Base-by-base conservation (phyloP, 768 basidiomycete genomes). In the Suillus spraguei region DNA sequence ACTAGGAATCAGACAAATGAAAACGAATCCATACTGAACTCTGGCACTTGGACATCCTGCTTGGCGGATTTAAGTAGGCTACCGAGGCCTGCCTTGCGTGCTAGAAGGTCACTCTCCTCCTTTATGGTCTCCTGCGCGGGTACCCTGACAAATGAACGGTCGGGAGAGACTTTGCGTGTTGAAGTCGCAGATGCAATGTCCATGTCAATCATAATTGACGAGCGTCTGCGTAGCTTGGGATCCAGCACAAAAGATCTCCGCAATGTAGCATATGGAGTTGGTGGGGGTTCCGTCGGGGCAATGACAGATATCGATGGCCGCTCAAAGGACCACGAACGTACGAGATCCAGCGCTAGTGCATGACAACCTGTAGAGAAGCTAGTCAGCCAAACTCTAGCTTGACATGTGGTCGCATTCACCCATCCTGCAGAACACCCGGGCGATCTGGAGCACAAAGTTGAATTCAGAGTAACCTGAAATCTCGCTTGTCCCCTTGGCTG, bases 361-460 rank as follows among this genome's bases (percentile, higher is more conserved):
- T 97, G 97, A 69, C 96, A 98, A 22, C 97, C 96, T 97, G 73
- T 13, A 58, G 60, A 16, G 38, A 28, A 55, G 61, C 63, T 53
- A 60, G 59, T 66, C 60, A 38, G 35, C 44, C 41, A 33, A 61
- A 50, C 28, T 24, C 7, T 49, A 44, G 41, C 35, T 6, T 50
- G 4, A 54, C n/a, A 44, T 28, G 5, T 20, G 32, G 24, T n/a
- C 36, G 11, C 0, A 73, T 89, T 46, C 67, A 94, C 97, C 97
- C 95, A 98, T 97, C 64, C 94, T 82, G 70, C 92, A 94, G 68
- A 98, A 95, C 9, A 97, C 92, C 35, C 94, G 86, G 0, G 95
- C 92, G 68, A 95, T 94, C 77, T 99, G 96, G 35, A 96, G 80
- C 11, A 99, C 94, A 73, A 99, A 99, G 72, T 92, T 95, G 77